phyloP scores from a whole-genome alignment of 2,329 filamentous ascomycete species.

The Pseudonectria foliicola region DNA sequence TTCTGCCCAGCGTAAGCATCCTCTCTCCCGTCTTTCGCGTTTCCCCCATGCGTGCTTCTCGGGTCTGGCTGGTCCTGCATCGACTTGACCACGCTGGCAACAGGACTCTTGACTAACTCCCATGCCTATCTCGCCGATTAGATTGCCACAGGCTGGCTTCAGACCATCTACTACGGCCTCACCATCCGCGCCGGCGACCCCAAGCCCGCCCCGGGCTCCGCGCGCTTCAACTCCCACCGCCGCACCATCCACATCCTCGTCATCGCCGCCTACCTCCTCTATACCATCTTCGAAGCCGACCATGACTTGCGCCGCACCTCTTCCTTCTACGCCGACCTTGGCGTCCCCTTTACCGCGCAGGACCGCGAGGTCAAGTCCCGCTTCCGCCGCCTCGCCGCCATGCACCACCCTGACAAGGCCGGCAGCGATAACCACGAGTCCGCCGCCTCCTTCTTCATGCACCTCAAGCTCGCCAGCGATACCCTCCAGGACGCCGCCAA shows the following conservation, averaged over 20 bases:
- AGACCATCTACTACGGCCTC: constrained; percentile 78
- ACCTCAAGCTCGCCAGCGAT: constrained; percentile 77
- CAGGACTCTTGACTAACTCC: constrained; percentile 6
- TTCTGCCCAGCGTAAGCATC: constrained; percentile 44
- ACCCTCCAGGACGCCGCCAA: constrained; percentile 68
- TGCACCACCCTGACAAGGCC: constrained; percentile 81
- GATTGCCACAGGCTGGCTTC: constrained; percentile 71
- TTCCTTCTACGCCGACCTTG: constrained; percentile 74
- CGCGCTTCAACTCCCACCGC: constrained; percentile 65
- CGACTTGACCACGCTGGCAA: background rate
- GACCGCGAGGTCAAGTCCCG: constrained; percentile 75
- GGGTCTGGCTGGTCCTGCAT: background rate
- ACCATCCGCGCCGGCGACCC: constrained; percentile 85
- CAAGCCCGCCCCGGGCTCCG: constrained; percentile 63
- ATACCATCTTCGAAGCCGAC: constrained; percentile 90
- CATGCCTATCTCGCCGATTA: constrained; percentile 28
- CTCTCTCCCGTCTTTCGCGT: constrained; percentile 1
- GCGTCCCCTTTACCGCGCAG: constrained; percentile 58
- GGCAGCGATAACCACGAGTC: constrained; percentile 26
- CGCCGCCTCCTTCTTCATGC: constrained; percentile 57
- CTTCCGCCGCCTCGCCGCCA: constrained; percentile 68
- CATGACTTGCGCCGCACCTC: constrained; percentile 64
- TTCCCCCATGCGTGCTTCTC: background rate
- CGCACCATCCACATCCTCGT: constrained; percentile 78
- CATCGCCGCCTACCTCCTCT: constrained; percentile 75